Evolutionary conservation across 2,329 filamentous ascomycete genomes (phyloP), one percentile per base, ranked within the genome.

Genomic region (Cladosporium sphaerospermum): DNA sequence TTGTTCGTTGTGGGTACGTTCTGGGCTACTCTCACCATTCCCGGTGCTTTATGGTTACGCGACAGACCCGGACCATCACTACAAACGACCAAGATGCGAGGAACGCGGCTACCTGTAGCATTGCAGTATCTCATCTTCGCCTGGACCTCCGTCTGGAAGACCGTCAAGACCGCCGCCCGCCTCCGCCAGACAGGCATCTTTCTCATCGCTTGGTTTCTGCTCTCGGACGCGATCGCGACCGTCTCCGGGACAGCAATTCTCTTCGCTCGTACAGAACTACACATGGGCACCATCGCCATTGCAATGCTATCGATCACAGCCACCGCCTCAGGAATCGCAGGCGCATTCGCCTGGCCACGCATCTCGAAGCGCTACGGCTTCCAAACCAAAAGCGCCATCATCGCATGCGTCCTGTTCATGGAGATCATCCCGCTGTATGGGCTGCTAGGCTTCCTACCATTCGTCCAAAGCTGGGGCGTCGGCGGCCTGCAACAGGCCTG

Each of bases 181-280:
- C 76, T 91, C 2, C 70, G 80, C 4, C 87, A 92, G 61, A 84
- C 88, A n/a, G 73, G 85, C 44, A 72, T 89, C 4, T 92, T 91
- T 65, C 78, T 96, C 9, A 78, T 79, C 3, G 87, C 87, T 5
- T 97, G 92, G 92, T 96, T 97, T 65, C 78, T 96, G 11, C 78
- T 96, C 2, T 95, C 89, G 2, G 92, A 97, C 64, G 89, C 89
- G 19, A 88, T 96, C 56, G 92, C 92, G 2, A 96, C 92, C 0
- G 90, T 95, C 1, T 92, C 88, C 19, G 91, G 89, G n/a, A 96
- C 91, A 0, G 91, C 92, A 1, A 89, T 96, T 28, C 76, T 97
- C 9, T 96, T 95, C 66, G 92, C 90, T 18, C 95, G 95, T 70
- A 96, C 90, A 0, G 82, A 91, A 65, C 76, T 97, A 11, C 81